phyloP scores from a whole-genome alignment of 108 stramenopile genomes.

The Cafeteria roenbergensis region DNA sequence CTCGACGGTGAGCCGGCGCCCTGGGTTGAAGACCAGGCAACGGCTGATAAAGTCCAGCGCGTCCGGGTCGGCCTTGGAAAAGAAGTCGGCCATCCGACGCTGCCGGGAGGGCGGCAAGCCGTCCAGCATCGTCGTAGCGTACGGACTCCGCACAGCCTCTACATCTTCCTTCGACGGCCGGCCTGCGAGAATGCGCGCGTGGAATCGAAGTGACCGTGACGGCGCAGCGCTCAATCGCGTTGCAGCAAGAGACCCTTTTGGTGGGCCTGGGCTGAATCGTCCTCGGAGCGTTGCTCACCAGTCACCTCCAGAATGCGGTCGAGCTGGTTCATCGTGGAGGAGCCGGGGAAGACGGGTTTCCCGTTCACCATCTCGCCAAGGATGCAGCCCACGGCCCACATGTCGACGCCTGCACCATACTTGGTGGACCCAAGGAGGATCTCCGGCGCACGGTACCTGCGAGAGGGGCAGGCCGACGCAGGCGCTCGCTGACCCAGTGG shows the following conservation, averaged over 20 bases:
- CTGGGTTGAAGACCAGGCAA: conserved; percentile 44
- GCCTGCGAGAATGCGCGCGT: background rate
- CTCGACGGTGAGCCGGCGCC: conserved; percentile 24
- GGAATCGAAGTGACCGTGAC: no score
- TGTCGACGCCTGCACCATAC: conserved; percentile 40
- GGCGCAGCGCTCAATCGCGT: no score
- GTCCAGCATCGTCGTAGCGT: conserved; percentile 42
- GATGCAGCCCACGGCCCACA: conserved; percentile 43
- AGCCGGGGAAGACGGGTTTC: conserved; percentile 50
- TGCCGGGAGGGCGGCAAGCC: conserved; percentile 24
- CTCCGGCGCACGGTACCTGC: conserved; percentile 59
- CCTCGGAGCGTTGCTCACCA: no score
- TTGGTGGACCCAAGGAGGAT: conserved; percentile 47
- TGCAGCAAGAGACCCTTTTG: no score
- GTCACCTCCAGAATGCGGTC: conserved; percentile 56
- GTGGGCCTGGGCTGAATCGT: no score
- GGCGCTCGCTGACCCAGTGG: no score
- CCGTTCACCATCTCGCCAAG: conserved; percentile 42
- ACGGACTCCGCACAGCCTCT: conserved; percentile 27
- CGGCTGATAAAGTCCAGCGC: conserved; percentile 35
- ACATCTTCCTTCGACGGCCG: conserved; percentile 28
- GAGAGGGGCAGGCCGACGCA: no score
- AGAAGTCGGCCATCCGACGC: conserved; percentile 17
- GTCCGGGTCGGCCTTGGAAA: conserved; percentile 31
- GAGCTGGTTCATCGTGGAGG: conserved; percentile 50